These are phyloP conservation scores for Dalechampia spathulata DNA, from an alignment of 441 rosid species.

Conservation along the genomic window DNA sequence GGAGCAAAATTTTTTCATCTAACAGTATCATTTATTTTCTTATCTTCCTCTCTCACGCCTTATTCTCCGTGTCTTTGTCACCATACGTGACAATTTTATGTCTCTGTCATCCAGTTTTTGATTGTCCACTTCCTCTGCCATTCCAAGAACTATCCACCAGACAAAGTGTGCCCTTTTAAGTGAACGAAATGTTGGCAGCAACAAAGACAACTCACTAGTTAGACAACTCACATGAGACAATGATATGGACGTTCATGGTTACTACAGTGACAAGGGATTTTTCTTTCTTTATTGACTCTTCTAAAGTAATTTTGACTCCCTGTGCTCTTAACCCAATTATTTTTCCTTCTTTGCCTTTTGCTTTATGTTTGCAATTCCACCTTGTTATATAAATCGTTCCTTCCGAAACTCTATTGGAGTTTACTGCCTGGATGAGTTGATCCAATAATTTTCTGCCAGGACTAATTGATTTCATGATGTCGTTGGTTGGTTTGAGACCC, in stretches of 20 bases:
- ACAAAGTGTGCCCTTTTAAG: conserved; percentile 27
- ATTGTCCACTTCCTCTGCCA: conserved; percentile 17
- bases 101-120: conserved; percentile 22
- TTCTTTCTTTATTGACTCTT: background rate
- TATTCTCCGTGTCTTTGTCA: conserved; percentile 57
- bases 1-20: conserved; percentile 20
- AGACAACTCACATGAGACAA: conserved; percentile 15
- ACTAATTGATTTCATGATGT: conserved; percentile 3
- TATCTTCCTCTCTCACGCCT: conserved; percentile 30
- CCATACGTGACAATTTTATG: conserved; percentile 23
- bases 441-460: conserved; percentile 11
- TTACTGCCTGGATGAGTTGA: conserved; percentile 13
- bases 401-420: background rate
- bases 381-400: conserved; percentile 5
- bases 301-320: conserved; percentile 8
- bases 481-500: conserved; percentile 15
- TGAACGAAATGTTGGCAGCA: conserved; percentile 19
- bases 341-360: background rate
- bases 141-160: conserved; percentile 16
- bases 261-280: background rate
- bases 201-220: conserved; percentile 7
- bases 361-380: background rate
- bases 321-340: background rate
- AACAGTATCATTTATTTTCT: too few relatives aligned
- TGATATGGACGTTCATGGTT: conserved; percentile 10